Percentiles rank a stretch among this genome's conserved stretches.
Conservation (phyloP, 2,329 filamentous ascomycete species). For the Ophiostoma sp. region DNA sequence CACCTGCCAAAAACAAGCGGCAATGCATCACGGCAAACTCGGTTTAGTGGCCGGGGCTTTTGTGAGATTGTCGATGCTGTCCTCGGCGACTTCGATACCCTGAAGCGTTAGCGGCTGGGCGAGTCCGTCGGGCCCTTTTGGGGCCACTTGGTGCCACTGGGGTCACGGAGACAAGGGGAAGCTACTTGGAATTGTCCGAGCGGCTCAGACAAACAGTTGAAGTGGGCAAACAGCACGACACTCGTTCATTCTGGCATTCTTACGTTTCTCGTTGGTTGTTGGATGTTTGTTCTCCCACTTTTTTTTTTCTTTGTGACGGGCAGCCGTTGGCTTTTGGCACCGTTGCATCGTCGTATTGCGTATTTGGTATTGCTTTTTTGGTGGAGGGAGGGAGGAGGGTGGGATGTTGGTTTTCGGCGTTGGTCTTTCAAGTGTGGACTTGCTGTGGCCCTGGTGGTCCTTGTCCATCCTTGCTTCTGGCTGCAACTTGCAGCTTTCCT, state of each 20-base stretch:
- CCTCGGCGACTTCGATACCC: neutral
- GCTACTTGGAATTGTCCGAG: conserved; percentile 1
- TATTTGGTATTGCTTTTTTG: neutral
- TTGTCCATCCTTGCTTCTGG: neutral
- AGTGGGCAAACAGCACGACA: neutral
- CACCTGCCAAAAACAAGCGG: conserved; percentile 4
- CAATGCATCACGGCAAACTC: neutral
- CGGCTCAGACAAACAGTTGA: neutral
- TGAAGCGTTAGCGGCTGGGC: neutral
- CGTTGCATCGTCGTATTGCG: conserved; percentile 1
- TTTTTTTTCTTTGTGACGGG: neutral
- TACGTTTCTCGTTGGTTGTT: neutral
- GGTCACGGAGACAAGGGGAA: neutral
- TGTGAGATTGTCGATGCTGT: neutral
- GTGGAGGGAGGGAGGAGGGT: neutral
- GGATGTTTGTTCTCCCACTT: too few species aligned
- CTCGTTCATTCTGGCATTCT: neutral
- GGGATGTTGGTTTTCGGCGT: neutral
- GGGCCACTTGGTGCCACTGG: neutral
- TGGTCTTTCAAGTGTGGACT: neutral
- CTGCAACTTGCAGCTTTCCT: neutral
- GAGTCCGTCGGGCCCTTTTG: neutral
- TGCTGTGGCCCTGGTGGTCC: neutral
- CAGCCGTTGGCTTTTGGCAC: neutral
- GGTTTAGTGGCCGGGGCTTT: neutral